A percentile compares a stretch with the other conserved stretches of the same genome.
Conservation (phyloP, 345 rosid genomes). For the Xanthoceras sorbifolium region DNA sequence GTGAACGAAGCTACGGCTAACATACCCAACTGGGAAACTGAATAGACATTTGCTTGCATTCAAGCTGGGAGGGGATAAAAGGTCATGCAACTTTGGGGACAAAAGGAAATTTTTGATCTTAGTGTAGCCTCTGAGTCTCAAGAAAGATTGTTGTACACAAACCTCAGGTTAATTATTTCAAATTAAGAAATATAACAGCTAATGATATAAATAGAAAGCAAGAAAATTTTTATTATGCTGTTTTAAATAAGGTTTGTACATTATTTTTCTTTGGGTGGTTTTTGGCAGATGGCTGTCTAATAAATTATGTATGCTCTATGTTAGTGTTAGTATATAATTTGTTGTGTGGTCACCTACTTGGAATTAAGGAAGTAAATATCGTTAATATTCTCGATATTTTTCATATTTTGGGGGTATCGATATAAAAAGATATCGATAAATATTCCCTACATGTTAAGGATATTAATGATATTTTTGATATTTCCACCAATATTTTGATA, state of each 20-base stretch:
- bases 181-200: background rate
- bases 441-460: too few species aligned
- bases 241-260: background rate
- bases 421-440: too few species aligned
- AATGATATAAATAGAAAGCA: background rate
- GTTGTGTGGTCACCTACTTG: too few species aligned
- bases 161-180: conserved; percentile 8
- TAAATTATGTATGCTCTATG: too few species aligned
- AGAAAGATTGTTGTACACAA: background rate
- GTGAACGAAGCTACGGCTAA: conserved; percentile 82
- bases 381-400: too few species aligned
- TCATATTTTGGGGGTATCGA: too few species aligned
- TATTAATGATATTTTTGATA: too few species aligned
- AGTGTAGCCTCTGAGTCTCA: background rate
- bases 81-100: background rate
- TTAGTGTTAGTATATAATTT: too few species aligned
- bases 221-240: background rate
- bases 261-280: background rate
- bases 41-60: conserved; percentile 1
- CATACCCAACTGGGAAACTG: conserved; percentile 66
- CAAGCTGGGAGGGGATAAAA: background rate
- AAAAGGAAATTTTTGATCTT: background rate
- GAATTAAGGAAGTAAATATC: too few species aligned
- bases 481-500: too few species aligned
- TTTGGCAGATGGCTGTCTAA: background rate